Evolutionary conservation across 805 yeast genomes (phyloP).

Genomic region (Schwanniomyces occidentalis): DNA sequence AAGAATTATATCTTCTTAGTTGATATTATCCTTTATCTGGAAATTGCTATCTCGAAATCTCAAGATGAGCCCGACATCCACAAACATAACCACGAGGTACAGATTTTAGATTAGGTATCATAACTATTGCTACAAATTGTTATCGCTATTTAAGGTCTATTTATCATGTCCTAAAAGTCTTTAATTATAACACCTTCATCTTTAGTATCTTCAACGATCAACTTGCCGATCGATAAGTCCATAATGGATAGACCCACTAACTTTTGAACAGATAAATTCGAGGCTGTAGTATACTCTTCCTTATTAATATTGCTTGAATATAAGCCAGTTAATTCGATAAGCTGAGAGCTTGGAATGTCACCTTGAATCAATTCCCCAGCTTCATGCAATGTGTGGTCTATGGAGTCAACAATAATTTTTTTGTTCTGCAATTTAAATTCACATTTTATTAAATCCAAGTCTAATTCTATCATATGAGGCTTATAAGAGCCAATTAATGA

Average conservation of each 20-base stretch:
- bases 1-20: too few species aligned
- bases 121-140: too few species aligned
- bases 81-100: too few species aligned
- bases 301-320: slow-evolving; percentile 8
- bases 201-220: slow-evolving; percentile 27
- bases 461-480: slow-evolving; percentile 67
- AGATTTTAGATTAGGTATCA: too few species aligned
- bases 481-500: slow-evolving; percentile 67
- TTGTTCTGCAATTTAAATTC: slow-evolving; percentile 32
- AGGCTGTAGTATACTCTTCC: slow-evolving; percentile 8
- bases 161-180: slow-evolving; percentile 8
- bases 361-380: slow-evolving; percentile 65
- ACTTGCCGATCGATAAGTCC: slow-evolving; percentile 53
- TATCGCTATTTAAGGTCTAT: too few species aligned
- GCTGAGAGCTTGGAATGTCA: slow-evolving; percentile 33
- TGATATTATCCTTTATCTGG: too few species aligned
- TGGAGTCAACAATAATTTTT: slow-evolving; percentile 59
- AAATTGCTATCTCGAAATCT: too few species aligned
- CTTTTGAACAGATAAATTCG: slow-evolving; percentile 37
- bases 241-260: slow-evolving; percentile 64
- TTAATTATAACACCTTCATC: slow-evolving; percentile 11
- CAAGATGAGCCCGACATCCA: too few species aligned
- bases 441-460: slow-evolving; percentile 37
- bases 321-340: slow-evolving; percentile 50
- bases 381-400: slow-evolving; percentile 54